Conservation (phyloP, 805 yeast species). For the Tetrapisispora iriomotensis region DNA sequence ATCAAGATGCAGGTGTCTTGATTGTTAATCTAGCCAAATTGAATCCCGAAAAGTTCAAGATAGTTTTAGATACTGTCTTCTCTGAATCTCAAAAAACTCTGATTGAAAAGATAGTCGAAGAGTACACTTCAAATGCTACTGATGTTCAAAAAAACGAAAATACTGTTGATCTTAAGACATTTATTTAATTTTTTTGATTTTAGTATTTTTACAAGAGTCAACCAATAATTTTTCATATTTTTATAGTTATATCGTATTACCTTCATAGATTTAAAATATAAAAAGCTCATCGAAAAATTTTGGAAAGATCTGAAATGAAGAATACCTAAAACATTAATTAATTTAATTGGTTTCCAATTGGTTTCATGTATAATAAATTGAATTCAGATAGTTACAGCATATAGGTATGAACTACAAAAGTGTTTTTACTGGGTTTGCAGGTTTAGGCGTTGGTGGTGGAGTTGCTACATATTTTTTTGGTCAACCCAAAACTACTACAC, state of each 20-base stretch:
- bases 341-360: not conserved
- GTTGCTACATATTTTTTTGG: constrained; percentile 30
- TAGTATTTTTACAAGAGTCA: not conserved
- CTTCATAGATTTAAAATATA: too few species aligned
- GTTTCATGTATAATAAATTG: too few species aligned
- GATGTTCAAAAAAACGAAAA: not conserved
- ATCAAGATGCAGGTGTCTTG: constrained; percentile 37
- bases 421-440: constrained; percentile 19
- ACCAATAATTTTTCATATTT: not conserved
- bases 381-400: not conserved
- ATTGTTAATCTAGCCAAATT: constrained; percentile 38
- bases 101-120: constrained; percentile 13
- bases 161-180: constrained; percentile 3
- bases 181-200: constrained; percentile 2
- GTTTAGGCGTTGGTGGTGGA: constrained; percentile 26
- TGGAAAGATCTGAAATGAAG: not conserved
- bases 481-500: constrained; percentile 6
- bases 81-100: constrained; percentile 29
- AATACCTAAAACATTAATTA: not conserved
- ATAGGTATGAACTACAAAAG: constrained; percentile 24
- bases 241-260: too few species aligned
- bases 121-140: not conserved
- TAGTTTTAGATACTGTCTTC: constrained; percentile 33
- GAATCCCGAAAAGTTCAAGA: constrained; percentile 40
- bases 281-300: not conserved